Evolutionary conservation across 768 basidiomycete species (phyloP), one percentile per base, ranked within the genome.

Genomic region (Lanmaoa rubissima): DNA sequence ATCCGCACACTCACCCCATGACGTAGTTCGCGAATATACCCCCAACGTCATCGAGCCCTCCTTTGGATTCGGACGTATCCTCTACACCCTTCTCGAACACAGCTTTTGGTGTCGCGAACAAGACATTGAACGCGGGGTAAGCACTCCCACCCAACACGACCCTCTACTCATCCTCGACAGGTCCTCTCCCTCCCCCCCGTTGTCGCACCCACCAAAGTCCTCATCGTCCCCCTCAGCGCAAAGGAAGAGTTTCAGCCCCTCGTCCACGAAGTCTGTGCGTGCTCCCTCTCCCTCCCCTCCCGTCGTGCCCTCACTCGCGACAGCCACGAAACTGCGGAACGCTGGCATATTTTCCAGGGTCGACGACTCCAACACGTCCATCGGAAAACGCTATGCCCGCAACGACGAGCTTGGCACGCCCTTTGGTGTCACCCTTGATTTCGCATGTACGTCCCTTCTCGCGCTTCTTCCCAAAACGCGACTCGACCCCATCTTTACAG

Each of bases 31-130:
- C 61, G 95, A 98, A 75, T 97, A 82, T 75, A 93, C 86, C 53
- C 97, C 96, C 38, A 98, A 98, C 73, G 97, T 99, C 73, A 96
- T 98, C 71, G 96, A 98, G 72, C 95, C 97, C 24, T 99, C 97
- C 5, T 97, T 98, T 74, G 96, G 97, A 57, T 84, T 98, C 62
- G 96, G 96, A 52, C 93, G 96, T 53, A 97, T 98, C 65, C 78
- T 98, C 45, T 98, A 98, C 73, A 86, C 84, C 31, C 79, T 98
- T 50, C 85, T 99, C 35, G 97, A 99, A 73, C 97, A 98, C 78
- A 86, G 83, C 65, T 99, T 88, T 80, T 98, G 96, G 97, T 84
- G 84, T 57, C 85, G 97, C 69, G 94, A 93, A 68, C 84, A 91
- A 66, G 96, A 98, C 71, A 77, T 91, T 28, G 90, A 94, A 60